Evolutionary conservation across 108 stramenopile genomes (phyloP), one percentile per base, ranked within the genome.

Genomic region (Cafeteria roenbergensis): DNA sequence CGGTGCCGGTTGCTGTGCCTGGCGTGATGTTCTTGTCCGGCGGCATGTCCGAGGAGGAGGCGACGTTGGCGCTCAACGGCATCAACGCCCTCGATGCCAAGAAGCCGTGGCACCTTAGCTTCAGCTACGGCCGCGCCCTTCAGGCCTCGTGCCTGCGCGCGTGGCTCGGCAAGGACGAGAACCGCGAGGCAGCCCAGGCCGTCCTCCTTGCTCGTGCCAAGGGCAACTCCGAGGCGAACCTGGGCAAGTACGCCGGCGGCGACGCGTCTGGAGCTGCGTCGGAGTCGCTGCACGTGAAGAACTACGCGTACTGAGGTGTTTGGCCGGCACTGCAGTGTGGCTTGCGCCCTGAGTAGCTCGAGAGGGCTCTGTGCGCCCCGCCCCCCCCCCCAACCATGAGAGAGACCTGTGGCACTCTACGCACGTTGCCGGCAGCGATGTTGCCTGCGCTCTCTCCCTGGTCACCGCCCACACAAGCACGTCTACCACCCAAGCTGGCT

Each of bases 11-110:
- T 14, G 88, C 91, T 32, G 88, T 92, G 72, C 83, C 83, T 34
- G 88, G 87, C 54, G 70, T 84, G 61, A 90, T 82, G 66, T 92
- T 85, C 75, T 72, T 92, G 36, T 87, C 86, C 24, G 91, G 91
- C 34, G 91, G 91, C 38, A 88, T 88, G 80, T 74, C 82, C 62
- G 77, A 89, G 68, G 79, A 85, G 66, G 84, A 87, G 51, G 89
- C 89, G 33, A 84, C 88, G 28, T 66, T 87, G 25, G 74, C 85
- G 62, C 73, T 92, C 48, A 85, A 80, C 69, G 84, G 80, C 32
- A 86, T 92, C 60, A 92, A 92, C 78, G 73, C 73, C 57, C 68
- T 76, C 48, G 79, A 84, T 58, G 70, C 48, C 53, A 82, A 82
- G 62, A 75, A 73, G 77, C 81, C 84, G 22, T 84, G 84, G 84